Conservation (phyloP, 306 rosid species). For the Citrullus mucosospermus region DNA sequence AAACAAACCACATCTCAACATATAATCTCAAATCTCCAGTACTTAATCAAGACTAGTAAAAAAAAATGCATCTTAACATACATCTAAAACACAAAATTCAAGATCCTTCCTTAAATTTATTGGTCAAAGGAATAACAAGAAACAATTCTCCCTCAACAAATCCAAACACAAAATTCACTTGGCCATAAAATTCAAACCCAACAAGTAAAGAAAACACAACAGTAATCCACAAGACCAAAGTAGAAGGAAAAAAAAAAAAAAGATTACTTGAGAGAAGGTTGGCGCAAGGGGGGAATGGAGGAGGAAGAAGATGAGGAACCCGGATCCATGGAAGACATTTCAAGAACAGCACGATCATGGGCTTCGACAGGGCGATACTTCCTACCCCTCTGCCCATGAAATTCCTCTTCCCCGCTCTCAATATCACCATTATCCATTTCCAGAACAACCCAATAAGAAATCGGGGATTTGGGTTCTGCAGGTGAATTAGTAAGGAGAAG, state of each 20-base stretch:
- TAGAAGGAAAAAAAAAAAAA: not conserved
- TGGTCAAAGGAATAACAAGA: not conserved
- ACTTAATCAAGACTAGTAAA: not conserved
- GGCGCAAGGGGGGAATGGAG: conserved; percentile 24
- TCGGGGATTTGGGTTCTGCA: not conserved
- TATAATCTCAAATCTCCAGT: not conserved
- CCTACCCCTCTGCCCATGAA: conserved; percentile 45
- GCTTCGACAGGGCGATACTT: conserved; percentile 84
- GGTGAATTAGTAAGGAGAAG: too few relatives aligned
- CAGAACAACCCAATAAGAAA: not conserved
- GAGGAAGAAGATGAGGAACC: conserved; percentile 71
- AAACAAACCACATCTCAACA: not conserved
- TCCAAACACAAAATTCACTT: not conserved
- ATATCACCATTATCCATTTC: conserved; percentile 70
- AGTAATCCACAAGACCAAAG: not conserved
- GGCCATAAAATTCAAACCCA: not conserved
- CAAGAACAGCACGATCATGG: conserved; percentile 91
- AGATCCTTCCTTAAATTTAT: not conserved
- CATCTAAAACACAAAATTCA: not conserved
- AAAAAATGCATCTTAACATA: not conserved
- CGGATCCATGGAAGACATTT: conserved; percentile 90
- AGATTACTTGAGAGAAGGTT: conserved; percentile 46
- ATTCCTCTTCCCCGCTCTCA: conserved; percentile 64
- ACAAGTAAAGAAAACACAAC: not conserved
- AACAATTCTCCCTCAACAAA: not conserved